These are phyloP conservation scores for Rhizopogon rudus DNA, from an alignment of 768 basidiomycete species.

Conservation along the genomic window DNA sequence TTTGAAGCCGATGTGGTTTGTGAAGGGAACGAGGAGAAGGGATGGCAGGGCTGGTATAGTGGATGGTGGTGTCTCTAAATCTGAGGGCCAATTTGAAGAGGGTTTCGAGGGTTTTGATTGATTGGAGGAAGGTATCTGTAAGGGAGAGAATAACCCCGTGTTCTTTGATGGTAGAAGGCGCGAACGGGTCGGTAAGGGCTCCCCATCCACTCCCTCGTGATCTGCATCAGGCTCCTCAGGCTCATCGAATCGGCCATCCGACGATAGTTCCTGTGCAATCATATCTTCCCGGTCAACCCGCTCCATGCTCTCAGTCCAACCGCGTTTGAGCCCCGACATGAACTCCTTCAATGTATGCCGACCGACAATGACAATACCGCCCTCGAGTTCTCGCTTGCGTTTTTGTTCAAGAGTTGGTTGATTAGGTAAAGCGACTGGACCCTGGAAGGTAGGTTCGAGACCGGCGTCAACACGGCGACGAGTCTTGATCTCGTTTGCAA, in stretches of 20 bases:
- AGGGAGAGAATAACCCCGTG: conserved; percentile 29
- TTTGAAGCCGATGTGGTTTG: conserved; percentile 72
- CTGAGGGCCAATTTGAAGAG: conserved; percentile 17
- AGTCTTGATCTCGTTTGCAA: conserved; percentile 67
- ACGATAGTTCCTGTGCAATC: conserved; percentile 60
- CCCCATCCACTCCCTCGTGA: conserved; percentile 26
- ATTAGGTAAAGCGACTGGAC: conserved; percentile 44
- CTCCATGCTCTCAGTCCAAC: conserved; percentile 75
- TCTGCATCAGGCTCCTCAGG: conserved; percentile 30
- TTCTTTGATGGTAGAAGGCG: conserved; percentile 30
- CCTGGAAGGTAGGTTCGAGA: conserved; percentile 45
- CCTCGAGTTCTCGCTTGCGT: conserved; percentile 61
- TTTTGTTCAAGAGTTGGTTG: conserved; percentile 48
- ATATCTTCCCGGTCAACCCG: conserved; percentile 67
- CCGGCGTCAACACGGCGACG: conserved; percentile 67
- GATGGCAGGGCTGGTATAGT: conserved; percentile 73
- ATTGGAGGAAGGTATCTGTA: conserved; percentile 16
- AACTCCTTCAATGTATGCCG: conserved; percentile 94
- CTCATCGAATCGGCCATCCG: conserved; percentile 79
- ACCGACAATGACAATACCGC: conserved; percentile 83
- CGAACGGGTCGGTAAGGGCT: conserved; percentile 38
- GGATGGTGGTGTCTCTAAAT: conserved; percentile 44
- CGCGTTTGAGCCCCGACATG: conserved; percentile 77
- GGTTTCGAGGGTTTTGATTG: conserved; percentile 11
- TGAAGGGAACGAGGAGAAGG: conserved; percentile 69